Evolutionary conservation across 2,329 filamentous ascomycete species (phyloP).

Genomic region (Aspergillus quadrilineatus): DNA sequence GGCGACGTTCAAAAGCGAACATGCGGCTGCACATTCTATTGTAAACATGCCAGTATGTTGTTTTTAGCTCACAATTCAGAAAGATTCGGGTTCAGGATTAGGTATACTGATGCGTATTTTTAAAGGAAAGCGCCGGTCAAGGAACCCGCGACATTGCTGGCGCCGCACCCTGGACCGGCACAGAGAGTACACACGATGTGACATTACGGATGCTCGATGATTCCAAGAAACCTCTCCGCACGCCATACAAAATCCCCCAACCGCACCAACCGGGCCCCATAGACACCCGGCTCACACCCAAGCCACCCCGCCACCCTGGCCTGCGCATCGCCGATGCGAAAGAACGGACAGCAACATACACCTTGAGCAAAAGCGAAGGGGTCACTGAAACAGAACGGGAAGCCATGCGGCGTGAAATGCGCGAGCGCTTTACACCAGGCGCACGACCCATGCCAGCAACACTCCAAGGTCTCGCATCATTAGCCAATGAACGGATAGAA

Average conservation of each 20-base stretch:
- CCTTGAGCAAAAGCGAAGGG: slow-evolving; percentile 53
- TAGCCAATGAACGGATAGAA: slow-evolving; percentile 91
- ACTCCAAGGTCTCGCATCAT: slow-evolving; percentile 71
- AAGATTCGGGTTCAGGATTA: not conserved
- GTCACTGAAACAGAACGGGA: slow-evolving; percentile 72
- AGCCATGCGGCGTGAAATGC: slow-evolving; percentile 68
- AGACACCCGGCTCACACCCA: slow-evolving; percentile 48
- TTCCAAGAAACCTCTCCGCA: slow-evolving; percentile 57
- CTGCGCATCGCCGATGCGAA: slow-evolving; percentile 57
- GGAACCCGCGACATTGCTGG: slow-evolving; percentile 68
- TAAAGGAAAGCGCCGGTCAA: slow-evolving; percentile 59
- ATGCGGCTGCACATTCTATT: slow-evolving; percentile 56
- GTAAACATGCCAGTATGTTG: slow-evolving; percentile 50
- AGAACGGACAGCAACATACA: slow-evolving; percentile 58
- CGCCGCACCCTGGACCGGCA: slow-evolving; percentile 73
- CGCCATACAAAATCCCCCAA: slow-evolving; percentile 41
- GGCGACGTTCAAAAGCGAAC: slow-evolving; percentile 54
- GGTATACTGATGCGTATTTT: not conserved
- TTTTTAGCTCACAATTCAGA: too few relatives aligned
- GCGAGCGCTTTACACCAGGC: slow-evolving; percentile 74
- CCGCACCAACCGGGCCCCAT: slow-evolving; percentile 36
- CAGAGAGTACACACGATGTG: slow-evolving; percentile 71
- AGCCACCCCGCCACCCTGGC: slow-evolving; percentile 45
- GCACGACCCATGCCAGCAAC: slow-evolving; percentile 73
- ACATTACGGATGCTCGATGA: slow-evolving; percentile 77